A percentile compares a stretch with the other conserved stretches of the same genome.
Conservation (phyloP, 148 eudicot genomes). For the Camellia granthamiana region DNA sequence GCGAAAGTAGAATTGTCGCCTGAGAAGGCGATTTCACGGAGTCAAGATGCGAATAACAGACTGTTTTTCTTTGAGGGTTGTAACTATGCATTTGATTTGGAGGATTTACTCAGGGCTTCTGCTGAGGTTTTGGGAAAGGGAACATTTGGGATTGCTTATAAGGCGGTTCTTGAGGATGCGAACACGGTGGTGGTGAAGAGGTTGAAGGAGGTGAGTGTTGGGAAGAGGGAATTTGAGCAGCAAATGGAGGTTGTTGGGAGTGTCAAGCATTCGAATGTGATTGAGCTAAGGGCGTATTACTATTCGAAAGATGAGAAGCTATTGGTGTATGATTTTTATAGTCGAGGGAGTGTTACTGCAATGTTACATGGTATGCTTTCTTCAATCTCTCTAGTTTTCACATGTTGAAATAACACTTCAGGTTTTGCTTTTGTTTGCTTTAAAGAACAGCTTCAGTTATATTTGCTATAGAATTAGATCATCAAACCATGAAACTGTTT, state of each 20-base stretch:
- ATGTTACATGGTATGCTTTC: slow-evolving; percentile 68
- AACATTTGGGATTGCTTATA: slow-evolving; percentile 81
- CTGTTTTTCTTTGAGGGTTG: slow-evolving; percentile 87
- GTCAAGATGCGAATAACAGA: slow-evolving; percentile 58
- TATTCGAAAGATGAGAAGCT: slow-evolving; percentile 95
- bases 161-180: slow-evolving; percentile 81
- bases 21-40: slow-evolving; percentile 56
- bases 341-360: slow-evolving; percentile 68
- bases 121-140: slow-evolving; percentile 97
- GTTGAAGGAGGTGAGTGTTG: slow-evolving; percentile 79
- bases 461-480: neutral
- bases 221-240: slow-evolving; percentile 84
- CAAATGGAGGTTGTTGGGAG: slow-evolving; percentile 87
- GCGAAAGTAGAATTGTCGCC: slow-evolving; percentile 69
- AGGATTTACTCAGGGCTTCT: slow-evolving; percentile 92
- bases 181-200: slow-evolving; percentile 86
- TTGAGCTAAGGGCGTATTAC: slow-evolving; percentile 84
- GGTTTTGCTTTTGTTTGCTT: neutral
- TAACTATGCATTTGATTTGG: slow-evolving; percentile 82
- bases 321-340: slow-evolving; percentile 70
- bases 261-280: slow-evolving; percentile 77
- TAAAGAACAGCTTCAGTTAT: neutral
- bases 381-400: slow-evolving; percentile 5
- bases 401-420: neutral
- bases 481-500: neutral